A percentile compares a stretch with the other conserved stretches of the same genome.
Conservation (phyloP, 208 protist species). For the Histomonas meleagridis region DNA sequence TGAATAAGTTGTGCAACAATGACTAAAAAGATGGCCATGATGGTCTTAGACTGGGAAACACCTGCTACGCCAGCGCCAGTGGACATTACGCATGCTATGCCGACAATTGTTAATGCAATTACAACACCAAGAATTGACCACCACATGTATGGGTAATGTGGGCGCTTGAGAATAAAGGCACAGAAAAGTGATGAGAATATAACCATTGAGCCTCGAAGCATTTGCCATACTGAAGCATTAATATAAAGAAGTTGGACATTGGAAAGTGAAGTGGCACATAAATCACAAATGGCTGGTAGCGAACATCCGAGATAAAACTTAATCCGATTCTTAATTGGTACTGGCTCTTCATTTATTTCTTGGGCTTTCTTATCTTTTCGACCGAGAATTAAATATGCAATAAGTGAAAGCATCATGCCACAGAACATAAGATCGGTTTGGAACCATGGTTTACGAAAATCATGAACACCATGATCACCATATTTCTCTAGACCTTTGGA, state of each 20-base stretch:
- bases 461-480: background rate
- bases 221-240: constrained; percentile 2
- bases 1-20: background rate
- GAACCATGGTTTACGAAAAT: constrained; percentile 5
- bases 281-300: background rate
- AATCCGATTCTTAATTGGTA: background rate
- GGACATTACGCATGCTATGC: background rate
- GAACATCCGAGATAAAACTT: background rate
- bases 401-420: background rate
- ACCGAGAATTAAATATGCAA: background rate
- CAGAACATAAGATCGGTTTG: background rate
- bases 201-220: constrained; percentile 29
- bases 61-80: background rate
- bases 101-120: background rate
- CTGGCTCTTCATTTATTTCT: background rate
- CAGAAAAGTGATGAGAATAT: background rate
- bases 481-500: background rate
- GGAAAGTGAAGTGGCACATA: background rate
- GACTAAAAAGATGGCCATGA: background rate
- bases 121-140: background rate
- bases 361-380: background rate
- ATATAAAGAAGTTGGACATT: constrained; percentile 18
- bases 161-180: background rate
- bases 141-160: constrained; percentile 29
- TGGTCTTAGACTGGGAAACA: background rate